Percentiles rank a stretch among this genome's conserved stretches.
phyloP scores from a whole-genome alignment of 1,139 yeast genomes.

The Yamadazyma atlantica region DNA sequence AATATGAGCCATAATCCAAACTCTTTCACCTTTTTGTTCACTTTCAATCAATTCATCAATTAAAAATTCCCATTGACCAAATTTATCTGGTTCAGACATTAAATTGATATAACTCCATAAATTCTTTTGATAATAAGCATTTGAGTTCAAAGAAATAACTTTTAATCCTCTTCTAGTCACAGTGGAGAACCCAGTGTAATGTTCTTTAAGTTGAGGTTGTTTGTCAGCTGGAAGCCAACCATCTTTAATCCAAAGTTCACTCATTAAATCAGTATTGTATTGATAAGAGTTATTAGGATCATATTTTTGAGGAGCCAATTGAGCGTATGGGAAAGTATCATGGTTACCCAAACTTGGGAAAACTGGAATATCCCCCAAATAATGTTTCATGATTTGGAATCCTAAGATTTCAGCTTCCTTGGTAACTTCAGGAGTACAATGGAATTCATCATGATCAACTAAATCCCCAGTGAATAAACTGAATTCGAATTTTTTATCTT shows the following conservation, averaged over 20 bases:
- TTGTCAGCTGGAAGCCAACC: slow-evolving; percentile 35
- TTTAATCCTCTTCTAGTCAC: slow-evolving; percentile 58
- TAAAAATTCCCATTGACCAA: slow-evolving; percentile 64
- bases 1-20: slow-evolving; percentile 72
- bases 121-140: slow-evolving; percentile 64
- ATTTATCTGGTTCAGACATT: slow-evolving; percentile 53
- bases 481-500: slow-evolving; percentile 48
- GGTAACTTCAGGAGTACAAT: slow-evolving; percentile 48
- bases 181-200: slow-evolving; percentile 64
- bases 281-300: slow-evolving; percentile 47
- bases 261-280: slow-evolving; percentile 62
- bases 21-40: slow-evolving; percentile 58
- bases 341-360: slow-evolving; percentile 70
- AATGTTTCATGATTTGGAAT: slow-evolving; percentile 54
- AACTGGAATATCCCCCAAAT: slow-evolving; percentile 56
- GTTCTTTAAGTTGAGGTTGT: slow-evolving; percentile 26
- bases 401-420: slow-evolving; percentile 52
- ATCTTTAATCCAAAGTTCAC: slow-evolving; percentile 52
- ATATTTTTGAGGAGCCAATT: slow-evolving; percentile 51
- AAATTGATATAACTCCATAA: slow-evolving; percentile 61
- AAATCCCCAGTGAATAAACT: slow-evolving; percentile 70
- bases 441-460: slow-evolving; percentile 57
- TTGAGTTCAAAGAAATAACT: slow-evolving; percentile 64
- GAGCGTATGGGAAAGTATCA: slow-evolving; percentile 73
- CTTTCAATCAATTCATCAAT: slow-evolving; percentile 60